Conservation (phyloP, 2,329 filamentous ascomycete genomes). For the Colletotrichum sp. region DNA sequence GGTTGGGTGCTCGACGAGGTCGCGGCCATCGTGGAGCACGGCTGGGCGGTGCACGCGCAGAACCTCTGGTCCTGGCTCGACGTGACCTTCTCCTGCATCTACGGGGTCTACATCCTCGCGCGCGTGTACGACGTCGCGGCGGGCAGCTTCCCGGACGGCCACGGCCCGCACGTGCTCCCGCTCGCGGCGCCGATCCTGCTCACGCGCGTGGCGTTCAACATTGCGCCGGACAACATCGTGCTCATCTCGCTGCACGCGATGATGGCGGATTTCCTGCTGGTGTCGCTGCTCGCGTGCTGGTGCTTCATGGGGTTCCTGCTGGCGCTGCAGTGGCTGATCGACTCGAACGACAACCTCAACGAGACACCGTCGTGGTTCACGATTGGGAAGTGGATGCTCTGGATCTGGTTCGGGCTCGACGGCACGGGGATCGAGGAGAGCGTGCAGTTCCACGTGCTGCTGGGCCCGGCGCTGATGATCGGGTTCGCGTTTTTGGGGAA, state of each 20-base stretch:
- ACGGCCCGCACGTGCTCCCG: conserved; percentile 69
- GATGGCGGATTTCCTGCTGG: conserved; percentile 74
- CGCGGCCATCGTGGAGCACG: conserved; percentile 69
- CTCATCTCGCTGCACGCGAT: conserved; percentile 77
- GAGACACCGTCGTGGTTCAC: conserved; percentile 49
- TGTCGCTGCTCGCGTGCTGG: conserved; percentile 60
- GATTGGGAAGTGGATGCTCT: conserved; percentile 78
- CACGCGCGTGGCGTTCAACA: conserved; percentile 73
- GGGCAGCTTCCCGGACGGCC: conserved; percentile 40
- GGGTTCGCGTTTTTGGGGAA: conserved; percentile 77
- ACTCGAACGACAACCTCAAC: conserved; percentile 25
- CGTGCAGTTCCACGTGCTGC: conserved; percentile 66
- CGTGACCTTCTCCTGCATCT: conserved; percentile 70
- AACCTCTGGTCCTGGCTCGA: conserved; percentile 79
- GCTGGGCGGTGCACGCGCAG: conserved; percentile 72
- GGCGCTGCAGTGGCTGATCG: conserved; percentile 68
- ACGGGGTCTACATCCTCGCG: conserved; percentile 63
- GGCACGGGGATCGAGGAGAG: conserved; percentile 59
- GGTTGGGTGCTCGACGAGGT: conserved; percentile 74
- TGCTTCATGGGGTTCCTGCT: conserved; percentile 76
- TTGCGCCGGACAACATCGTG: conserved; percentile 77
- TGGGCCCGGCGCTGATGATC: conserved; percentile 74
- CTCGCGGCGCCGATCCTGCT: conserved; percentile 73
- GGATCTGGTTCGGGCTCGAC: conserved; percentile 81
- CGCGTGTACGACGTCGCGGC: conserved; percentile 59